Evolutionary conservation across 2,329 filamentous ascomycete species (phyloP).

Genomic region (Erysiphe pulchra): DNA sequence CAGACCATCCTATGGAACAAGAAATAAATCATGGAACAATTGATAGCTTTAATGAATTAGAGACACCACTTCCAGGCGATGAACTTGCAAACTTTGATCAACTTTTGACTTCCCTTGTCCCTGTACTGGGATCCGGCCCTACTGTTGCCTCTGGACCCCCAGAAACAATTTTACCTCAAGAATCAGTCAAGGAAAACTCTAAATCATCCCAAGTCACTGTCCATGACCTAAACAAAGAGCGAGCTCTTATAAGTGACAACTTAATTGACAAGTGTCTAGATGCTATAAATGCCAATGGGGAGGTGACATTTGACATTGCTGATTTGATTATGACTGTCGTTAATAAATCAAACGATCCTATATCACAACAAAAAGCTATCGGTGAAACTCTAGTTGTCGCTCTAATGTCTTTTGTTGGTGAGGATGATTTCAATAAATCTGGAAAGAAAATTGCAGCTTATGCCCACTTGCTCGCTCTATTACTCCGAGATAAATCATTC

Average conservation of each 20-base stretch:
- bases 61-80: background rate
- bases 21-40: constrained; percentile 4
- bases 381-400: constrained; percentile 65
- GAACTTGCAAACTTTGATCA: constrained; percentile 4
- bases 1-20: constrained; percentile 8
- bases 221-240: constrained; percentile 56
- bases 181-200: background rate
- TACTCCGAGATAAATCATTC: constrained; percentile 62
- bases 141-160: background rate
- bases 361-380: constrained; percentile 38
- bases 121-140: background rate
- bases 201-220: constrained; percentile 25
- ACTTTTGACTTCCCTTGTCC: constrained; percentile 1
- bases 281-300: constrained; percentile 65
- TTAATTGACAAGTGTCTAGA: constrained; percentile 79
- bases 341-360: constrained; percentile 29
- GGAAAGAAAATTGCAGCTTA: constrained; percentile 60
- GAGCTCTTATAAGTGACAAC: constrained; percentile 44
- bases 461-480: constrained; percentile 69
- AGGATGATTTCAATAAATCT: constrained; percentile 24
- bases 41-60: constrained; percentile 4
- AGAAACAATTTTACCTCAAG: constrained; percentile 1
- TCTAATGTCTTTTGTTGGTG: constrained; percentile 39
- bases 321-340: constrained; percentile 61
- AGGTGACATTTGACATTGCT: constrained; percentile 71